Evolutionary conservation across 2,329 filamentous ascomycete species (phyloP).

Genomic region (Colletotrichum echinochloae): DNA sequence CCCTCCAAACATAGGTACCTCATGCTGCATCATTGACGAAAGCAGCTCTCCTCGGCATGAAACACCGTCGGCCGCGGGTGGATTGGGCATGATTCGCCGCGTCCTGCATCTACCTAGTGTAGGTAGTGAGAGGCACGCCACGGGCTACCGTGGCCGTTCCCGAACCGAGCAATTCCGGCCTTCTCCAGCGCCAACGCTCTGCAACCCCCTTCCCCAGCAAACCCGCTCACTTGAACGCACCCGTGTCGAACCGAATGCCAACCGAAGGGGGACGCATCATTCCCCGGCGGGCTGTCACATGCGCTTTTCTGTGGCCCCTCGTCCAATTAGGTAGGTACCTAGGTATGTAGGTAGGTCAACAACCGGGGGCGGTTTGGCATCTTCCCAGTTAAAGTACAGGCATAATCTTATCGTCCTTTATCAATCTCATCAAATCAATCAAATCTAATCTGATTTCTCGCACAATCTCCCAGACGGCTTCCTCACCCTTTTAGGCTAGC

Average conservation of each 20-base stretch:
- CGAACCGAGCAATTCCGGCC: slow-evolving; percentile 36
- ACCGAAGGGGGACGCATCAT: not conserved
- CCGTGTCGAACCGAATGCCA: not conserved
- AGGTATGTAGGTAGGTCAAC: not conserved
- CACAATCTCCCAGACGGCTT: slow-evolving; percentile 35
- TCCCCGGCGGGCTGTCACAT: not conserved
- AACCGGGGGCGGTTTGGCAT: not conserved
- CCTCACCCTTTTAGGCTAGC: not conserved
- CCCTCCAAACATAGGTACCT: not conserved
- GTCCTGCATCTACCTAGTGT: slow-evolving; percentile 5
- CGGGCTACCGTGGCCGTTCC: slow-evolving; percentile 1
- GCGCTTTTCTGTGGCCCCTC: not conserved
- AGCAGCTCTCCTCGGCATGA: slow-evolving; percentile 25
- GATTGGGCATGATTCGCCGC: slow-evolving; percentile 23
- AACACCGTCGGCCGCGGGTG: slow-evolving; percentile 18
- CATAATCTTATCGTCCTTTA: slow-evolving; percentile 32
- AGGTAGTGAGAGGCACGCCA: not conserved
- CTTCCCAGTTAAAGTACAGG: slow-evolving; percentile 12
- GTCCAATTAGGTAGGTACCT: slow-evolving; percentile 9
- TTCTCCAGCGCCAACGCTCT: not conserved
- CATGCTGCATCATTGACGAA: slow-evolving; percentile 11
- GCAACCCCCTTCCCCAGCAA: slow-evolving; percentile 15
- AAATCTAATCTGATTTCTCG: slow-evolving; percentile 37
- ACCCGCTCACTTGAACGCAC: slow-evolving; percentile 17
- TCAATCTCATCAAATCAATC: slow-evolving; percentile 42